These are phyloP conservation scores for Cutaneotrichosporon sp. DNA, from an alignment of 1,284 basidiomycete genomes.

Conservation along the genomic window DNA sequence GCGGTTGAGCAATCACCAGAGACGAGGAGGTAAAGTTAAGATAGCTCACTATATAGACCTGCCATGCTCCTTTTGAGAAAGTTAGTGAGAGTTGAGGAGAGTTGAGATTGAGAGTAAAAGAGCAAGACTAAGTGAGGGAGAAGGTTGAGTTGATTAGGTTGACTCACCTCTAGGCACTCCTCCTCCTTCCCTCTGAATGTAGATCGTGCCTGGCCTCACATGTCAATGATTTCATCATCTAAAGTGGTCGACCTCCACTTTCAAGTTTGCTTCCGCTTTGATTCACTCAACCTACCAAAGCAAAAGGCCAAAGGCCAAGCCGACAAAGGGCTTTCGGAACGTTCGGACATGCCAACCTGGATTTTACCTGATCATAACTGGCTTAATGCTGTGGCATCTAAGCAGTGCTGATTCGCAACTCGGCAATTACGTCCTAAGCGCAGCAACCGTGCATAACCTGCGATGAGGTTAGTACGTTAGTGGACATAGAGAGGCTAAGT, in stretches of 20 bases:
- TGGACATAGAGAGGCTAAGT: not conserved
- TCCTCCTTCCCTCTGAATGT: no score
- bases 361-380: no score
- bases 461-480: no score
- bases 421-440: not conserved
- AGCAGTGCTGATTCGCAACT: not conserved
- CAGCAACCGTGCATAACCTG: not conserved
- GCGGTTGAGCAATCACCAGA: not conserved
- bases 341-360: not conserved
- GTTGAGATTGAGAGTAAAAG: not conserved
- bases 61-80: slow-evolving; percentile 31
- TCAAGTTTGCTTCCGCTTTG: not conserved
- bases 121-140: not conserved
- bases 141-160: not conserved
- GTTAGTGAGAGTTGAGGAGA: not conserved
- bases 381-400: no score
- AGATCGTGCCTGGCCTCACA: no score
- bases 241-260: not conserved
- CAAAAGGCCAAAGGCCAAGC: not conserved
- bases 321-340: not conserved
- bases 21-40: not conserved
- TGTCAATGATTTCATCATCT: not conserved
- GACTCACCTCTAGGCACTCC: not conserved
- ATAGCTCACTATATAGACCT: slow-evolving; percentile 38
- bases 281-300: no score